Conservation (phyloP, 495 filamentous ascomycete genomes). For the Tuber brumale region DNA sequence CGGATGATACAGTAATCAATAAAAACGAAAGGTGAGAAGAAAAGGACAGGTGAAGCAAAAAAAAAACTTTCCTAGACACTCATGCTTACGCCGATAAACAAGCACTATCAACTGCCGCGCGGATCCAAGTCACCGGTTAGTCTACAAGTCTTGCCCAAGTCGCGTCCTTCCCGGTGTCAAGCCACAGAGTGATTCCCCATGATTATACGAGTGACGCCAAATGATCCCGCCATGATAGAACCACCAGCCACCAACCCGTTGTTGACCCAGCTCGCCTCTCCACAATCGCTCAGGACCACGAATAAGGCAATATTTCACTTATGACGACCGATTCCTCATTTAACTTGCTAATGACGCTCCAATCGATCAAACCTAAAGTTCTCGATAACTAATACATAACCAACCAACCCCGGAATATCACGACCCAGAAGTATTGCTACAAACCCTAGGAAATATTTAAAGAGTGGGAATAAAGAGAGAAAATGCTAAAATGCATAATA, state of each 20-base stretch:
- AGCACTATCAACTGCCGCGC: not conserved
- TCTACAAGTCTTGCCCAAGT: not conserved
- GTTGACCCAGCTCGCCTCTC: not conserved
- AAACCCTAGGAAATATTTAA: not conserved
- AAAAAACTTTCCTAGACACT: not conserved
- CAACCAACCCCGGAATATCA: not conserved
- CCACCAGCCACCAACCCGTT: not conserved
- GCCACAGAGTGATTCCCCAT: not conserved
- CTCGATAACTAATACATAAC: not conserved
- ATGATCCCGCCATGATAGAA: not conserved
- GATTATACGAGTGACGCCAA: not conserved
- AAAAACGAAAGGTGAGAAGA: not conserved
- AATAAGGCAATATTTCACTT: not conserved
- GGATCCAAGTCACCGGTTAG: not conserved
- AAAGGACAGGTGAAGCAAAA: not conserved
- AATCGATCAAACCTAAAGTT: not conserved
- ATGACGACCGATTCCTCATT: not conserved
- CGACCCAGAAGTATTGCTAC: not conserved
- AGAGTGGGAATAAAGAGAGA: not conserved
- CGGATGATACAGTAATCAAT: not conserved
- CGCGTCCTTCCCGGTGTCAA: not conserved
- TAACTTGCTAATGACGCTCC: not conserved
- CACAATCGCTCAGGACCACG: not conserved
- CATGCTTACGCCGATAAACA: not conserved
- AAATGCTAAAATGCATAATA: not conserved